These are phyloP conservation scores for Sporobolomyces roseus DNA, from an alignment of 768 basidiomycete genomes.

Conservation along the genomic window DNA sequence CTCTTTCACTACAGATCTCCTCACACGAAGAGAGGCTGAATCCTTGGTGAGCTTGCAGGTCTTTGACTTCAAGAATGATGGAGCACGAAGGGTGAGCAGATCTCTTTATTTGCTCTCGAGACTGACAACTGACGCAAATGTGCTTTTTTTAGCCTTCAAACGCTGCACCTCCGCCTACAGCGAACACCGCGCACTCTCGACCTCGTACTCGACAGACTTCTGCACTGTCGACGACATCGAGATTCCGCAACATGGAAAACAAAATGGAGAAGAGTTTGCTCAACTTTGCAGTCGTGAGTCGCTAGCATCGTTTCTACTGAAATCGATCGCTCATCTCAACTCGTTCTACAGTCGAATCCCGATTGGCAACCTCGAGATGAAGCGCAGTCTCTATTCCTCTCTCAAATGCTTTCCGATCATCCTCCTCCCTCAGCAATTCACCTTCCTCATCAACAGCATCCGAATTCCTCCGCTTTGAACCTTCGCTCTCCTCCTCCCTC, in stretches of 20 bases:
- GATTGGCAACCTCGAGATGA: constrained; percentile 93
- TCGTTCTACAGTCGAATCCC: constrained; percentile 51
- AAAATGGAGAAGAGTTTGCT: constrained; percentile 99
- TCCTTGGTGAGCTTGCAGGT: constrained; percentile 14
- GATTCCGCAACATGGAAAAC: constrained; percentile 68
- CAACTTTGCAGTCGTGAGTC: constrained; percentile 69
- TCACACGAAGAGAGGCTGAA: not conserved
- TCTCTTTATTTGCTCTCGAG: not conserved
- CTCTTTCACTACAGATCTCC: not conserved
- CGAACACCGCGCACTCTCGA: not conserved
- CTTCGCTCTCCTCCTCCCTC: constrained; percentile 10
- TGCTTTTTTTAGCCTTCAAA: not conserved
- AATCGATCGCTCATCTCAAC: not conserved
- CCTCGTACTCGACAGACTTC: not conserved
- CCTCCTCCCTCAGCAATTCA: constrained; percentile 8
- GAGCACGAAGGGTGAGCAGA: constrained; percentile 71
- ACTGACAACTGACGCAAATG: not conserved
- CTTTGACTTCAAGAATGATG: constrained; percentile 93
- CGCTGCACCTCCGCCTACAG: not conserved
- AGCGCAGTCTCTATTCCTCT: constrained; percentile 82
- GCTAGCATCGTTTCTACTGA: too few species aligned
- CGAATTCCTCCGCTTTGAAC: not conserved
- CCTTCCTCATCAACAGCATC: constrained; percentile 13
- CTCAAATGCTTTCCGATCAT: constrained; percentile 55
- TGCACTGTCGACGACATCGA: not conserved